Evolutionary conservation across 2,329 filamentous ascomycete species (phyloP), one percentile per base, ranked within the genome.

Genomic region (Fonsecaea monophora): DNA sequence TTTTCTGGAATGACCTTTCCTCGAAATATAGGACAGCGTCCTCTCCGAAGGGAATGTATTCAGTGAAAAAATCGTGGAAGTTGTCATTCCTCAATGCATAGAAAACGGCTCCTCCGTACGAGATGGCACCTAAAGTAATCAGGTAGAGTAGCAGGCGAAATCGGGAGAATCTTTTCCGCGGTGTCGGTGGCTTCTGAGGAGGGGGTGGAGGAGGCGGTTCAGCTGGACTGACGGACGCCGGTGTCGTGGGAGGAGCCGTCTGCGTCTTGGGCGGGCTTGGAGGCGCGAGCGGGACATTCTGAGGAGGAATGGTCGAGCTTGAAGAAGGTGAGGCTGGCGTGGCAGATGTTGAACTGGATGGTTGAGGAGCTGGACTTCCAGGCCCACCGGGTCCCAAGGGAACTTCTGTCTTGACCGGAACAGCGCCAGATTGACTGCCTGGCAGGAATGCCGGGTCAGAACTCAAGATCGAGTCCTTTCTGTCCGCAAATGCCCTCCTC

Each of bases 61-160:
- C 94, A 74, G 94, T 98, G 82, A 99, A 99, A 84, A 97, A 95
- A 80, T 99, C 95, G 81, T 99, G 94, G 86, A 98, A 99, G 81
- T 92, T 97, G 83, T 99, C 95, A 76, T 90, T 96, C 79, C 95
- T 86, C 71, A 96, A 88, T 63, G 95, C 94, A 80, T 96, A 95
- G 84, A 91, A 97, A 63, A 97, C 89, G 72, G 94, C 93, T 71
- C 93, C 93, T 64, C 87, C 91, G 75, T 97, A 99, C 45, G 90
- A 89, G 53, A 96, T 80, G 5, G 88, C 87, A 32, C 91, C 89
- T 34, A 97, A 86, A 53, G 97, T 80, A 69, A 94, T 82, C 57
- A 97, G 80, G 62, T 91, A 91, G 71, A 94, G 81, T 65, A 97
- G 81, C 76, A 93, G 90, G 77, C 90, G 90, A 74, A 92, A 86